Evolutionary conservation across 176 grass and related monocot genomes (phyloP).

Genomic region (Carex cristatella): DNA sequence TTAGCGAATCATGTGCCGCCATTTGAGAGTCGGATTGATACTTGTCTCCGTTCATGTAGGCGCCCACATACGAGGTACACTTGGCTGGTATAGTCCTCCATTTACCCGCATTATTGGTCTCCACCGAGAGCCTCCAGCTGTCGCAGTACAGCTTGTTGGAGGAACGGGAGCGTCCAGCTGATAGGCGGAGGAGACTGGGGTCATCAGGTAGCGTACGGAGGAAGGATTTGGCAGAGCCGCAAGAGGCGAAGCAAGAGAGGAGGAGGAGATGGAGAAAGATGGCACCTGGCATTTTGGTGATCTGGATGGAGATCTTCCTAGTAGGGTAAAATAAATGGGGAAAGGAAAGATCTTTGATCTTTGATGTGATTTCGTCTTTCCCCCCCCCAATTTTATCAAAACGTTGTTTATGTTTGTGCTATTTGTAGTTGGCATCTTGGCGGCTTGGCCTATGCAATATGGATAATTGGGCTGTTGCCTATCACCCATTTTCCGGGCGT

Average conservation of each 20-base stretch:
- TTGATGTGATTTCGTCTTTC: not conserved
- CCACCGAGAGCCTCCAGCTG: constrained; percentile 85
- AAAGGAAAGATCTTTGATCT: not conserved
- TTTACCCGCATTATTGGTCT: constrained; percentile 63
- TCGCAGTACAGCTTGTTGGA: constrained; percentile 49
- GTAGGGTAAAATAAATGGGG: not conserved
- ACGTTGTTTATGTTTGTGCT: not conserved
- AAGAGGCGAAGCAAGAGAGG: constrained; percentile 10
- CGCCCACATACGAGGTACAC: constrained; percentile 32
- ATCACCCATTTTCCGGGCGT: not conserved
- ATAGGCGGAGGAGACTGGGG: not conserved
- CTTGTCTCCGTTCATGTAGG: constrained; percentile 62
- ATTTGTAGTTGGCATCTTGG: too few species aligned
- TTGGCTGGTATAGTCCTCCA: constrained; percentile 39
- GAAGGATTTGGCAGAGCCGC: constrained; percentile 18
- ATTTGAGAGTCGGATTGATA: constrained; percentile 68
- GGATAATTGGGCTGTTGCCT: not conserved
- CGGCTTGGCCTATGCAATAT: too few species aligned
- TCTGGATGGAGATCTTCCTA: not conserved
- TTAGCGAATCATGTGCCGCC: constrained; percentile 36
- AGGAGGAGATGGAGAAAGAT: constrained; percentile 8
- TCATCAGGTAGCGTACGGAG: constrained; percentile 35
- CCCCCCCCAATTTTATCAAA: not conserved
- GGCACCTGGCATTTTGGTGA: constrained; percentile 17
- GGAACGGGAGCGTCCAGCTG: constrained; percentile 10